phyloP scores from a whole-genome alignment of 2,329 filamentous ascomycete genomes.

The Penicillium sp. region DNA sequence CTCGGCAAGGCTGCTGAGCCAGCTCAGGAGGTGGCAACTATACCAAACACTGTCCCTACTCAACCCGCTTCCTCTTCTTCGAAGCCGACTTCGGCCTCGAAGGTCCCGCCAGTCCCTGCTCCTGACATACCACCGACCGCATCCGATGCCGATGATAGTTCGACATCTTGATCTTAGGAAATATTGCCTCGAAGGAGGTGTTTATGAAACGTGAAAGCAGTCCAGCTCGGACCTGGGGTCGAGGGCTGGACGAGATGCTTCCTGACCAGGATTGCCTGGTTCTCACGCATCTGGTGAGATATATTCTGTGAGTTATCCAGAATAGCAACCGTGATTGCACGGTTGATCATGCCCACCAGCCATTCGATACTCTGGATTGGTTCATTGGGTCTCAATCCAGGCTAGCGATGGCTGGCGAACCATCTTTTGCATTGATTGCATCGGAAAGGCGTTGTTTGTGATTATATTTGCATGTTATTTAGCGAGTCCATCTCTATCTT shows the following conservation, averaged over 20 bases:
- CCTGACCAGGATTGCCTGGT: no score
- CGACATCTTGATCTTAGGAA: slow-evolving; percentile 12
- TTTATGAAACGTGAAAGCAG: background rate
- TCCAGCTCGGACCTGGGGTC: no score
- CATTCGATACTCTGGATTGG: background rate
- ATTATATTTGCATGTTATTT: background rate
- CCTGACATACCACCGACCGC: slow-evolving; percentile 24
- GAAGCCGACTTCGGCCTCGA: background rate
- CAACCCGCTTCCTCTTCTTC: slow-evolving; percentile 20
- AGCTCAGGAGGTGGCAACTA: slow-evolving; percentile 21
- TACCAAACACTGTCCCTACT: slow-evolving; percentile 27
- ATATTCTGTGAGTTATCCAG: no score
- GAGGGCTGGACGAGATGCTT: no score
- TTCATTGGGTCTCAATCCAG: no score
- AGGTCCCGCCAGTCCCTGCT: slow-evolving; percentile 12
- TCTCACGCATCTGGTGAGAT: no score
- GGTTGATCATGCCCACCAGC: background rate
- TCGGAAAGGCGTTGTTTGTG: no score
- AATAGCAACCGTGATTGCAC: background rate
- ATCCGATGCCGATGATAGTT: slow-evolving; percentile 28
- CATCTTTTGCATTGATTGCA: no score
- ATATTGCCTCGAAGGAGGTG: no score
- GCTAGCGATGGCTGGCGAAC: no score
- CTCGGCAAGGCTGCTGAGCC: slow-evolving; percentile 18
- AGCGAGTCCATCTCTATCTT: no score